phyloP scores from a whole-genome alignment of 495 filamentous ascomycete species.

The Penicillium lividum region DNA sequence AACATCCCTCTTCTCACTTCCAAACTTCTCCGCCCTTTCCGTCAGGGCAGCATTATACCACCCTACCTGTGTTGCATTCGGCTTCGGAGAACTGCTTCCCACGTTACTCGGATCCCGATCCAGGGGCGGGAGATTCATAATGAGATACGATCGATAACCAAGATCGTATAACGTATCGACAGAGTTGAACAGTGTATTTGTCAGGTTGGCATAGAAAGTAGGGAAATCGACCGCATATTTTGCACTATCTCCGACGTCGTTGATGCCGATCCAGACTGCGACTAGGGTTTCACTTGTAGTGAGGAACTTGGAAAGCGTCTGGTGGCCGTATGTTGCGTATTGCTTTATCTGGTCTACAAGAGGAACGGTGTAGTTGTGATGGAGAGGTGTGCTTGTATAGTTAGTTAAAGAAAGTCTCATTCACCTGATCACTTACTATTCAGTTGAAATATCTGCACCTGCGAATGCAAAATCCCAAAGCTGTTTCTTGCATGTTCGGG shows the following conservation, averaged over 20 bases:
- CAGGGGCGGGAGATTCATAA: conserved; percentile 54
- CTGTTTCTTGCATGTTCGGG: conserved; percentile 40
- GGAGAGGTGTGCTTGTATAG: conserved; percentile 38
- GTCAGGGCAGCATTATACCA: conserved; percentile 42
- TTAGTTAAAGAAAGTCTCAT: conserved; percentile 1
- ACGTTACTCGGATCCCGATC: conserved; percentile 47
- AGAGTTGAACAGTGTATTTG: conserved; percentile 40
- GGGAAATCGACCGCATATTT: conserved; percentile 42
- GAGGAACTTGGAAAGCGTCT: conserved; percentile 23
- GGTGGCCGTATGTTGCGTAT: conserved; percentile 35
- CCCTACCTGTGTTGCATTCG: conserved; percentile 46
- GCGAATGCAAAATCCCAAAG: conserved; percentile 60
- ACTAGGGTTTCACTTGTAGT: conserved; percentile 35
- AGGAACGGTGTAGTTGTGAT: conserved; percentile 51
- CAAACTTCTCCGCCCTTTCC: conserved; percentile 28
- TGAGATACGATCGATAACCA: conserved; percentile 49
- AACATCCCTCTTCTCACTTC: conserved; percentile 23
- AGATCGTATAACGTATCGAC: conserved; percentile 39
- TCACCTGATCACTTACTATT: conserved; percentile 27
- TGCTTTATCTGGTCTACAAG: conserved; percentile 44
- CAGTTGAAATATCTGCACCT: conserved; percentile 49
- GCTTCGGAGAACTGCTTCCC: conserved; percentile 30
- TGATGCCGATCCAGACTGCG: conserved; percentile 49
- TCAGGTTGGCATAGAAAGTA: conserved; percentile 38
- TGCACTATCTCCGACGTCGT: conserved; percentile 43